Evolutionary conservation across 441 rosid genomes (phyloP), one percentile per base, ranked within the genome.

Genomic region (Metrosideros polymorpha): DNA sequence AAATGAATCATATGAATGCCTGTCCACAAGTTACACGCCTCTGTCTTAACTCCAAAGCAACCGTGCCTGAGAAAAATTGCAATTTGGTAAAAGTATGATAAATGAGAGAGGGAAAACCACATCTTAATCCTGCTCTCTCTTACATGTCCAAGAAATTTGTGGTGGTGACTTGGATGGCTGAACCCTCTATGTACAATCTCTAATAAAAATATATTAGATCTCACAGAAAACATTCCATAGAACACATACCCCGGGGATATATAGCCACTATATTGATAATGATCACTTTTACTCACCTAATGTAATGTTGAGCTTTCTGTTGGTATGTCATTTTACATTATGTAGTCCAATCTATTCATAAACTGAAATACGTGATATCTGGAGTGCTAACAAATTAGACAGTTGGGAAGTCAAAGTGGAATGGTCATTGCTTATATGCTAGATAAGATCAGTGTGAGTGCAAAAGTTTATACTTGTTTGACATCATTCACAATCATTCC

Each of bases 161-260:
- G 89, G 83, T 86, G 89, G 61, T 91, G 92, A 84, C 88, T 89
- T 8, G 88, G 87, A 47, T 89, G 87, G 43, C 19, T 27, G 83
- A 90, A 89, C 53, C 92, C 91, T 12, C 90, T 86, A 19, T 89
- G 91, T 27, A 85, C 43, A 49, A 82, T 85, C 75, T 91, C 91
- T 29, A 88, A 51, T 32, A 88, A 63, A 76, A 93, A 92, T 22
- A 88, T 90, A 85, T 91, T 93, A 2, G 93, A 90, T 76, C 89
- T 92, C 50, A 66, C 85, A 7, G 91, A 90, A 84, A 90, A 92
- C 43, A 63, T 52, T 32, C 94, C 95, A 83, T 87, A 87, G 9
- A 90, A 61, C 45, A 90, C 94, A 54, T 91, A 85, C 87, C 91
- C 93, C 29, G 92, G 93, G 22, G 90, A 83, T 89, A 88, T 89